Evolutionary conservation across 2,329 filamentous ascomycete genomes (phyloP), one percentile per base, ranked within the genome.

Genomic region (Microdochium bolleyi): DNA sequence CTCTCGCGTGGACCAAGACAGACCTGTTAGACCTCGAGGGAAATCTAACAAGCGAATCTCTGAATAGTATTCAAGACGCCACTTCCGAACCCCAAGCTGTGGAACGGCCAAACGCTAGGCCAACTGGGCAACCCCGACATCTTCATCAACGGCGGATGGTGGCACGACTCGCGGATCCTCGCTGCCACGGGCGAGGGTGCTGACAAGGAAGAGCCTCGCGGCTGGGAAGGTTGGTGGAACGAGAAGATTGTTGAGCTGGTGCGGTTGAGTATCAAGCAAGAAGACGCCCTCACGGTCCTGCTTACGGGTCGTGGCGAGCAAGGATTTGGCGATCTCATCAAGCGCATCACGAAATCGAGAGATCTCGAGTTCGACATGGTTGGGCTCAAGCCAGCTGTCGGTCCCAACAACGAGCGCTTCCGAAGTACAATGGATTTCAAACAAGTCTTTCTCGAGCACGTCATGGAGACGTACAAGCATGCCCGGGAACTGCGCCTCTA

Each of bases 201-300:
- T 5, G 89, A 89, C 51, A 82, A 81, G 53, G 94, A 97, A 70
- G 92, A 97, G 67, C 75, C 80, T 44, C 83, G 84, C 24, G 92
- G 82, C 10, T 99, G 92, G 92, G 75, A 88, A 53, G 91, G 91
- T 34, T 96, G 89, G 88, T 99, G 94, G 94, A 97, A 97, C 64
- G 92, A 97, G 65, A 84, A 87, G 61, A 85, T 99, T 54, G 85
- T 83, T 52, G 82, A 91, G 61, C 80, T 97, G 27, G 90, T 95
- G 41, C 78, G 80, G 62, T 74, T 96, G 53, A 92, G 87, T 66
- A 88, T 88, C 75, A 73, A 87, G 64, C 89, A 96, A 65, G 87
- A 89, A 57, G 90, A 95, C 64, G 88, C 88, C 0, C 73, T 97
- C 37, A 89, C 83, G 50, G 85, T 99, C 46, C 80, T 97, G 11